Conservation (phyloP, 495 filamentous ascomycete species). For the Aspergillus nidulans region DNA sequence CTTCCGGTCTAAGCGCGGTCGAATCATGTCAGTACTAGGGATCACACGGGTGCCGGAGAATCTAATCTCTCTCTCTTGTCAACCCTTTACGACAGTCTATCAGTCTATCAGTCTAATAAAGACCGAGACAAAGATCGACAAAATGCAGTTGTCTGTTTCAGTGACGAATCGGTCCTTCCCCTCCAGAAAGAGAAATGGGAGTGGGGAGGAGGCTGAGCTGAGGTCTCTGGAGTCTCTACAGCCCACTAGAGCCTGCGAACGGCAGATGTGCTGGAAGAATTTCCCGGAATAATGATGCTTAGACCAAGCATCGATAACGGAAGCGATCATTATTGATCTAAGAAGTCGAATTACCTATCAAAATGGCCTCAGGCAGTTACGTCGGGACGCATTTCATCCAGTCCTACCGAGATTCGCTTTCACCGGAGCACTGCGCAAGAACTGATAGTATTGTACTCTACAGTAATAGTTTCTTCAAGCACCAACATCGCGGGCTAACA, state of each 20-base stretch:
- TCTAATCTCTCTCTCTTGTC: neutral
- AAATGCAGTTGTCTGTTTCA: neutral
- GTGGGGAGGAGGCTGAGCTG: neutral
- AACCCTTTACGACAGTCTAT: neutral
- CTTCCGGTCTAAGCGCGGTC: constrained; percentile 14
- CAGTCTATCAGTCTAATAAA: neutral
- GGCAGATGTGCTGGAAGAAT: neutral
- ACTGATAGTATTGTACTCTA: too few relatives aligned
- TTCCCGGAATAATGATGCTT: neutral
- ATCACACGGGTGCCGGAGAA: neutral
- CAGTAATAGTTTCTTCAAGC: too few relatives aligned
- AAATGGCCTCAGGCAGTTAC: neutral
- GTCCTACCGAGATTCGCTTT: constrained; percentile 3
- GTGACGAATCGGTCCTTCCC: neutral
- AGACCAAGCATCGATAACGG: constrained; percentile 3
- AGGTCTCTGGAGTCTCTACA: neutral
- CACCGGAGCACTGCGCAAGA: too few relatives aligned
- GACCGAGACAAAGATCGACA: neutral
- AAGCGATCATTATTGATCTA: neutral
- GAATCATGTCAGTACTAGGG: too few relatives aligned
- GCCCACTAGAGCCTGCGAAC: neutral
- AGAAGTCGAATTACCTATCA: constrained; percentile 10
- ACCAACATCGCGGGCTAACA: too few relatives aligned
- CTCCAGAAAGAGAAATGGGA: neutral
- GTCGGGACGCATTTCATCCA: neutral